Base-by-base conservation (phyloP, 2,329 filamentous ascomycete genomes). In the Stagonosporopsis chrysanthemi region DNA sequence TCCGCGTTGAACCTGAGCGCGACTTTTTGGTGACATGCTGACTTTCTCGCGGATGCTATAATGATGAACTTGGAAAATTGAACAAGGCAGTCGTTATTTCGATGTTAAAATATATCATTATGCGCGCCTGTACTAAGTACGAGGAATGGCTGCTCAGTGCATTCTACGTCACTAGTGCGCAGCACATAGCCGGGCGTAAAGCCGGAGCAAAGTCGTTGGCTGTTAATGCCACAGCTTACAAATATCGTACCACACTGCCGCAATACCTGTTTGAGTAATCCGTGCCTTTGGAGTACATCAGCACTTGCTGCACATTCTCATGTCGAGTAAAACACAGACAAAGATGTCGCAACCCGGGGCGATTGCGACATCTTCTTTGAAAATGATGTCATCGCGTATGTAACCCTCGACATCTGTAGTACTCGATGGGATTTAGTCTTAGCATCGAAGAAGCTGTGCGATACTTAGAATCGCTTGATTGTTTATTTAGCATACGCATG, bases 1-100 rank as follows among this genome's bases (percentile, higher is more conserved):
- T 24, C 56, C 53, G 2, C 55, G 50, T 38, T 66, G 57, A 17
- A 66, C 57, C 14, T 60, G 52, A 6, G 62, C 59, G 11, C 22
- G 19, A 17, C 44, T 33, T 41, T 46, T 53, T 8, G 39, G 26
- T 3, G 39, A 36, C 49, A 58, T 53, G 15, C 1, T 29, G 8
- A 39, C 19, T 15, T 22, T 17, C 19, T 12, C 5, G 9, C 9
- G 19, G 17, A 17, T 8, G 8, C 9, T 39, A 14, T 24, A 29
- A 29, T 7, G 31, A 3, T 29, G 28, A 29, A 12, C 9, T 28
- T 6, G 8, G 24, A 26, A 26, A 26, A 26, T 4, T 8, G 24
- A 26, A 26, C 8, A 26, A 26, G 8, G 3, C 19, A 3, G 19
- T 19, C 19, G 19, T 19, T 19, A 19, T 19, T 26, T 28, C 14